These are phyloP conservation scores for Chaetoscypha palmicola DNA, from an alignment of 2,329 filamentous ascomycete genomes.

Conservation along the genomic window DNA sequence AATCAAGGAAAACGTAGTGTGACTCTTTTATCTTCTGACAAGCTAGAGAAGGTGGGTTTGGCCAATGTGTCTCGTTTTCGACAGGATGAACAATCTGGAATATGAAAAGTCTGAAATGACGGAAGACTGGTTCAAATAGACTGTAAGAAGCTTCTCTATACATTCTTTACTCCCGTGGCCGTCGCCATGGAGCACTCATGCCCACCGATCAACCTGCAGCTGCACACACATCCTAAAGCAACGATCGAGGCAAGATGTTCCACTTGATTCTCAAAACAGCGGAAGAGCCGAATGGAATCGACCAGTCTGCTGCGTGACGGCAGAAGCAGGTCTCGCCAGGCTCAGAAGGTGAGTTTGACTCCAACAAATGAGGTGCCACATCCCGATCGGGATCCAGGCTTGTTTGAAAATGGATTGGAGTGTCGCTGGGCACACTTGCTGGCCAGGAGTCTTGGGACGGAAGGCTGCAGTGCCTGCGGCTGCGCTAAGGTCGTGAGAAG, in stretches of 20 bases:
- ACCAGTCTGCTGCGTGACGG: constrained; percentile 24
- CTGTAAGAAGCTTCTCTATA: constrained; percentile 24
- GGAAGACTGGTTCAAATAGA: constrained; percentile 22
- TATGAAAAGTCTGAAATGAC: constrained; percentile 16
- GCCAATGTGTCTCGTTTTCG: constrained; percentile 13
- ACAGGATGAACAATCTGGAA: constrained; percentile 9
- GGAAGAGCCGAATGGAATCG: constrained; percentile 22
- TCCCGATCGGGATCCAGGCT: constrained; percentile 26
- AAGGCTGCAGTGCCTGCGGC: constrained; percentile 43
- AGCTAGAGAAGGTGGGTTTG: constrained; percentile 12
- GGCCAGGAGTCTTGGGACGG: constrained; percentile 32
- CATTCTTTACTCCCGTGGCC: constrained; percentile 28
- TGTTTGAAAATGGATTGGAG: constrained; percentile 28
- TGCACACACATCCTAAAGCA: constrained; percentile 22
- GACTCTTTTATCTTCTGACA: constrained; percentile 11
- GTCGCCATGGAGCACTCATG: constrained; percentile 22
- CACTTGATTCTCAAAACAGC: constrained; percentile 21
- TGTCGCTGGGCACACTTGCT: constrained; percentile 25
- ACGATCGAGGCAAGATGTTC: constrained; percentile 28
- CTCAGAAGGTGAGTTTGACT: constrained; percentile 29
- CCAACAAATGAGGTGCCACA: constrained; percentile 25
- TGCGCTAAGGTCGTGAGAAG: constrained; percentile 24
- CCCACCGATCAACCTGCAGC: constrained; percentile 23
- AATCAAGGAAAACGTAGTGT: constrained; percentile 9
- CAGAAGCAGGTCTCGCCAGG: constrained; percentile 19